A percentile compares a stretch with the other conserved stretches of the same genome.
Evolutionary conservation across 2,329 filamentous ascomycete species (phyloP).

Genomic region (Emydomyces testavorans): DNA sequence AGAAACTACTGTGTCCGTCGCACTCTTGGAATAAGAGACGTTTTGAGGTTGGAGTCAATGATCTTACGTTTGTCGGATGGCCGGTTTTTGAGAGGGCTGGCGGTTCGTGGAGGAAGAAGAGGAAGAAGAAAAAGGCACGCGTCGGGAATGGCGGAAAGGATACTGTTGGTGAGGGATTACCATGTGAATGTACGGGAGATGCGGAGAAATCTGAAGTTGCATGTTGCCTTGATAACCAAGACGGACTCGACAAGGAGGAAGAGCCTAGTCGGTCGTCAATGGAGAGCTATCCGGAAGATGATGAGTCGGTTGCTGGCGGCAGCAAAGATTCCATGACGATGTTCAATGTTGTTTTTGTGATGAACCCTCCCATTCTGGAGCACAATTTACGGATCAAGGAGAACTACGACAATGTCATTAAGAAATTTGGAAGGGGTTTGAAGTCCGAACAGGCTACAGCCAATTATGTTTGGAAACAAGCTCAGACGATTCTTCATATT

Average conservation of each 20-base stretch:
- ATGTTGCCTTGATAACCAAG: not conserved
- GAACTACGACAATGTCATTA: conserved; percentile 79
- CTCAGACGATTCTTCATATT: conserved; percentile 65
- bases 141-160: conserved; percentile 21
- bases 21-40: conserved; percentile 66
- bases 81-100: conserved; percentile 72
- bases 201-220: not conserved
- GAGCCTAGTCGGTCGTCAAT: not conserved
- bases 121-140: conserved; percentile 25
- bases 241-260: not conserved
- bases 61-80: conserved; percentile 68
- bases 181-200: not conserved
- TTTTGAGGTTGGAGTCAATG: conserved; percentile 73
- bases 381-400: conserved; percentile 60
- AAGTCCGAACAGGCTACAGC: conserved; percentile 85
- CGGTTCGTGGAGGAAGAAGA: conserved; percentile 58
- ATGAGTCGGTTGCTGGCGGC: not conserved
- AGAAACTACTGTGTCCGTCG: conserved; percentile 66
- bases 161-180: conserved; percentile 24
- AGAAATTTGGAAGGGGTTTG: conserved; percentile 82
- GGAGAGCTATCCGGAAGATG: conserved; percentile 3
- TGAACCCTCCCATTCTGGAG: conserved; percentile 68
- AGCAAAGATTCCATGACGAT: conserved; percentile 67
- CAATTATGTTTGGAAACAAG: conserved; percentile 85
- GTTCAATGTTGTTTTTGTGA: conserved; percentile 93